Conservation (phyloP, 1,139 yeast species). For the Yamadazyma membranifaciens region DNA sequence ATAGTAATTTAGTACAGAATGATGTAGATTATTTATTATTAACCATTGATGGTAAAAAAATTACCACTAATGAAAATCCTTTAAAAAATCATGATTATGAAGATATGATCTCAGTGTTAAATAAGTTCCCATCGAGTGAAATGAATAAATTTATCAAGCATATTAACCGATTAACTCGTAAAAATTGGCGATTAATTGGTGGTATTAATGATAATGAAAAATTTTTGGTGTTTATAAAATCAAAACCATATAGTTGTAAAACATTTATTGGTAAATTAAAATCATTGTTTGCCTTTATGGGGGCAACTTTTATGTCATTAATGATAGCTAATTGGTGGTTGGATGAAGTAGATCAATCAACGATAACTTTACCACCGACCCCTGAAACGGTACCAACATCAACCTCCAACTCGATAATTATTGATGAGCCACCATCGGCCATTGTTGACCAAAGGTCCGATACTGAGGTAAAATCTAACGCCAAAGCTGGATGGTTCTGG, state of each 20-base stretch:
- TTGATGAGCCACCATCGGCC: not conserved
- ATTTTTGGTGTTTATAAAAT: slow-evolving; percentile 5
- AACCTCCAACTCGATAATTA: too few relatives aligned
- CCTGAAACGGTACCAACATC: too few relatives aligned
- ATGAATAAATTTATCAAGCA: slow-evolving; percentile 24
- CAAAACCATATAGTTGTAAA: slow-evolving; percentile 4
- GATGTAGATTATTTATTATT: slow-evolving; percentile 36
- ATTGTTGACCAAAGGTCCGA: not conserved
- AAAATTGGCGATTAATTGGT: slow-evolving; percentile 40
- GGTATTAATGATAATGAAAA: slow-evolving; percentile 14
- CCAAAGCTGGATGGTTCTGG: slow-evolving; percentile 18
- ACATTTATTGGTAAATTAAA: slow-evolving; percentile 20
- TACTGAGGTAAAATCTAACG: not conserved
- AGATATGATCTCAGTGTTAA: slow-evolving; percentile 47
- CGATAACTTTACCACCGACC: not conserved
- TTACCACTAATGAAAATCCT: slow-evolving; percentile 38
- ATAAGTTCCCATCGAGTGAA: slow-evolving; percentile 33
- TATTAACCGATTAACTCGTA: slow-evolving; percentile 28
- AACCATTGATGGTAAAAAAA: slow-evolving; percentile 40
- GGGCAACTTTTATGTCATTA: slow-evolving; percentile 29
- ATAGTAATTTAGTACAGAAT: not conserved
- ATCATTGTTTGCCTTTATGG: slow-evolving; percentile 32
- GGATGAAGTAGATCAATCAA: slow-evolving; percentile 15
- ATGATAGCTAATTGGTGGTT: slow-evolving; percentile 28
- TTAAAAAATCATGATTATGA: slow-evolving; percentile 35